Base-by-base conservation (phyloP, 345 rosid genomes). In the Ceriops zippeliana region DNA sequence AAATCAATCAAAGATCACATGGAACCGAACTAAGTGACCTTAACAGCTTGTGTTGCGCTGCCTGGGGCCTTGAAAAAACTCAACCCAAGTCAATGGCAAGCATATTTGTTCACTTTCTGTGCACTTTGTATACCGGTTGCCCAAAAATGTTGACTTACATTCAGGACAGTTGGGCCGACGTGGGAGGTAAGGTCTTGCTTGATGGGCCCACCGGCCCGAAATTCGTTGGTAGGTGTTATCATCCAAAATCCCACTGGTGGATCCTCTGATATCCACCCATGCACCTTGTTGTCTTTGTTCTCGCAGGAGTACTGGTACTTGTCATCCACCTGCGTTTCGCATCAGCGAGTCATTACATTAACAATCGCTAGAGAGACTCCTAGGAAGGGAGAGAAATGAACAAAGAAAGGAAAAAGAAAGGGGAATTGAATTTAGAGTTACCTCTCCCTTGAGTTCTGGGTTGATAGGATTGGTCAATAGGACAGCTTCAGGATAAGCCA, bases 401-500 rank as follows among this genome's bases (percentile, higher is more conserved):
- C 22, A 62, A 35, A 3, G 37, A 46, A 30, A 49, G 15, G 6
- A 20, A 47, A 49, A 6, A 3, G 37, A 46, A 30, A 49, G 15
- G 6, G 51, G 27, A 49, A 6, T 19, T 9, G 37, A 26, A 27
- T 49, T 46, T 28, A 9, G 59, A 9, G 59, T 3, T 80, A 91
- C 97, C 93, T 88, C 91, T 75, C 98, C 98, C 78, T 77, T 81
- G 46, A 92, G 68, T 60, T 70, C 68, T 16, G 89, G 82, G 31
- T 92, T 69, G 30, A 11, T 52, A 27, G 98, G 98, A 61, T 87
- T 62, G 34, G 90, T 86, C 59, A 92, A 68, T 56, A 88, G 86
- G 74, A 92, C 98, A 16, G 98, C 98, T 83, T 92, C 98, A n/a
- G 86, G 86, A 63, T 77, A 92, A 6, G 86, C 96, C 61, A 90